These are phyloP conservation scores for Erodium trifolium DNA, from an alignment of 441 rosid species.

Conservation along the genomic window DNA sequence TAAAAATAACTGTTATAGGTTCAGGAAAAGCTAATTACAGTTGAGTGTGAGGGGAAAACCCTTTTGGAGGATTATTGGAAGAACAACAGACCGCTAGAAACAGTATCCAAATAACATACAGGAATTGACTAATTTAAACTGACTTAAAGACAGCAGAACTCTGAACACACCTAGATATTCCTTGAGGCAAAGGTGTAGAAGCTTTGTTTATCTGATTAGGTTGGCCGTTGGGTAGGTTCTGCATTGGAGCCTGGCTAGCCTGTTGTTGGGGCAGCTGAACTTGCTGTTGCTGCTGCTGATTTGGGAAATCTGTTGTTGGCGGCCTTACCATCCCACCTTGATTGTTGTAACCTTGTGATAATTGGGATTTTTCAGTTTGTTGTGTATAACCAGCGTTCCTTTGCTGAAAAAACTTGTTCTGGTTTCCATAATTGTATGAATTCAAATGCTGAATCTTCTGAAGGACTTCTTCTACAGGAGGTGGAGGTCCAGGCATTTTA, in stretches of 20 bases:
- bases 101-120: constrained; percentile 37
- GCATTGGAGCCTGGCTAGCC: constrained; percentile 52
- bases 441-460: constrained; percentile 84
- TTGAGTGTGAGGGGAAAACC: constrained; percentile 22
- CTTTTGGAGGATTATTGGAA: constrained; percentile 22
- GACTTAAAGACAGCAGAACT: constrained; percentile 65
- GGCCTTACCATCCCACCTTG: constrained; percentile 45
- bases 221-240: constrained; percentile 38
- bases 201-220: constrained; percentile 58
- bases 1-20: constrained; percentile 15
- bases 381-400: constrained; percentile 47
- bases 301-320: constrained; percentile 41
- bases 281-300: constrained; percentile 39
- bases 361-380: constrained; percentile 55
- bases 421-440: constrained; percentile 50
- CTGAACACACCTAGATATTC: constrained; percentile 98
- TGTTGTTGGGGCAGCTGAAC: constrained; percentile 56
- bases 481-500: constrained; percentile 91
- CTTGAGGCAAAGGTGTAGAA: constrained; percentile 81
- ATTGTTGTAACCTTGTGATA: constrained; percentile 42
- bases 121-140: constrained; percentile 45
- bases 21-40: constrained; percentile 33
- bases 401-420: constrained; percentile 70
- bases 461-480: constrained; percentile 88
- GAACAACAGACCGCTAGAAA: constrained; percentile 22